Evolutionary conservation across 139 green algal genomes (phyloP).

Genomic region (Bryopsis sp.): DNA sequence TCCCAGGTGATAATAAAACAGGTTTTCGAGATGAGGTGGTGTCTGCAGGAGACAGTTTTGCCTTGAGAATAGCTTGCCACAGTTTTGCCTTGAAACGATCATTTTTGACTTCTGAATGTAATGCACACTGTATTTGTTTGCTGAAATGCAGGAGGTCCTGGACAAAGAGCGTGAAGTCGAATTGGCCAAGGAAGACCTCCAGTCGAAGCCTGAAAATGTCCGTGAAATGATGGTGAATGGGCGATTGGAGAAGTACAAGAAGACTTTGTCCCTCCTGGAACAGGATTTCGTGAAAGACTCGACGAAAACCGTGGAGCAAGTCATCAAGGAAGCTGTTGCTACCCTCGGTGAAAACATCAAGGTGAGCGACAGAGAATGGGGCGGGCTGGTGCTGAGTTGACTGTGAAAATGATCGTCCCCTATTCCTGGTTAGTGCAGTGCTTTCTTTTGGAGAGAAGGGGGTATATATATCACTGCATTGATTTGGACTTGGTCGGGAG

Average conservation of each 20-base stretch:
- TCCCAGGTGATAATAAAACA: no score
- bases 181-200: slow-evolving; percentile 90
- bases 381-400: slow-evolving; percentile 24
- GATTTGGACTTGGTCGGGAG: no score
- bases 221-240: slow-evolving; percentile 94
- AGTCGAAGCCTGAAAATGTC: slow-evolving; percentile 89
- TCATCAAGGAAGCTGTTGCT: slow-evolving; percentile 84
- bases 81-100: no score
- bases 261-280: slow-evolving; percentile 74
- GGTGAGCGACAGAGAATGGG: no score
- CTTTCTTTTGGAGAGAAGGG: no score
- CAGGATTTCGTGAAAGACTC: slow-evolving; percentile 92
- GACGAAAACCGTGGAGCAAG: slow-evolving; percentile 78
- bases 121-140: no score
- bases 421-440: slow-evolving; percentile 37
- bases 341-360: slow-evolving; percentile 87
- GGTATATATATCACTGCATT: no score
- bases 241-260: slow-evolving; percentile 79
- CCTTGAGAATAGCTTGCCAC: no score
- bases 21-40: background rate
- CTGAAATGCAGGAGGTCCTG: slow-evolving; percentile 48
- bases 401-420: background rate
- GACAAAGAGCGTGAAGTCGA: slow-evolving; percentile 83
- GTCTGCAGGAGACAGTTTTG: no score
- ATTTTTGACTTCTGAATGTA: no score